Percentiles rank a stretch among this genome's conserved stretches.
Conservation (phyloP, 139 green algal genomes). For the Chlorella ohadii region DNA sequence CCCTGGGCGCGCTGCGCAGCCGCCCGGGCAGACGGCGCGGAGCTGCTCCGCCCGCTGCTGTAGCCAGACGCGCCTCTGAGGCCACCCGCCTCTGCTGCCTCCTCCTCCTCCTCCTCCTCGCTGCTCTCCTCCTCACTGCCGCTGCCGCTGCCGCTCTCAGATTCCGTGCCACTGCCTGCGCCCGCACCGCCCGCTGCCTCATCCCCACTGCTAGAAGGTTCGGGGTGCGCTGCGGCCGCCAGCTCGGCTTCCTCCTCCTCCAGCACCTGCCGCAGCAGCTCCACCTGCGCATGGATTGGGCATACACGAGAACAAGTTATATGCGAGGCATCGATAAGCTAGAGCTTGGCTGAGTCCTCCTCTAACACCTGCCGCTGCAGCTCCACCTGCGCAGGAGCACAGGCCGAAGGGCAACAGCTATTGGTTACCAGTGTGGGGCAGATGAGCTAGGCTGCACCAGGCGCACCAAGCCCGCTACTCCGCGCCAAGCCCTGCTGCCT, state of each 20-base stretch:
- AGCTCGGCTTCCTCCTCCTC: conserved; percentile 62
- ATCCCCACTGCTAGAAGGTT: background rate
- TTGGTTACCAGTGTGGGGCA: too few species aligned
- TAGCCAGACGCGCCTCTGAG: background rate
- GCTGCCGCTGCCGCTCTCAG: conserved; percentile 18
- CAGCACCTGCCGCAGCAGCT: conserved; percentile 56
- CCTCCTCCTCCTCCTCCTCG: background rate
- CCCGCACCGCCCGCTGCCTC: background rate
- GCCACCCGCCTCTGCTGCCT: background rate
- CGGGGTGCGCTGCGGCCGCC: background rate
- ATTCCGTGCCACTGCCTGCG: background rate
- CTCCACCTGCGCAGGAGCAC: too few species aligned
- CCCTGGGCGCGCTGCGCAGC: background rate
- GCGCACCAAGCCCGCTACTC: too few species aligned
- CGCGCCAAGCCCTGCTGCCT: too few species aligned
- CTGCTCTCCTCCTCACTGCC: conserved; percentile 15
- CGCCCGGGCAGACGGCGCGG: background rate
- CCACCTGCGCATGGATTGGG: conserved; percentile 34
- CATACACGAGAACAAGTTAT: too few species aligned
- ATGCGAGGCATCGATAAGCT: too few species aligned
- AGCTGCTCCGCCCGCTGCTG: background rate
- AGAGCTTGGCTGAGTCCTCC: too few species aligned
- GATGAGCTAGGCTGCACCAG: too few species aligned
- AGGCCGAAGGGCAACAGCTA: too few species aligned
- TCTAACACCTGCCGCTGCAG: too few species aligned